Base-by-base conservation (phyloP, 352 stramenopile genomes). In the Pythium vanterpoolii region DNA sequence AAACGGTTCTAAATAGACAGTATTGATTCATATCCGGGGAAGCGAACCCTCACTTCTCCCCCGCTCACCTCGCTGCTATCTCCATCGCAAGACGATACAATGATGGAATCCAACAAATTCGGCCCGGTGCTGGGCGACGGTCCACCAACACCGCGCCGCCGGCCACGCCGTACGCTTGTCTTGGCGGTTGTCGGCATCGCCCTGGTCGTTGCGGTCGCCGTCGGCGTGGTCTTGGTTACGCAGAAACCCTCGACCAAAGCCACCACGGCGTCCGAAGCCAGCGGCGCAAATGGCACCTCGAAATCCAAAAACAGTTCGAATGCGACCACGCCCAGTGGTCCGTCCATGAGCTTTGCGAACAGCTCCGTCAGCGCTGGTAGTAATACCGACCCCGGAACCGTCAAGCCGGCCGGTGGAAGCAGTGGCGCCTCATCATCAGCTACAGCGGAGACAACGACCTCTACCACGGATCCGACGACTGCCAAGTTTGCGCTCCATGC, bases 401-500 rank as follows among this genome's bases (percentile, higher is more conserved):
- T 60, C 42, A 51, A 51, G 53, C 53, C 53, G n/a, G 28, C 24
- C 16, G 52, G 52, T 11, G 34, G 16, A 27, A 40, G 11, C 10
- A 28, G 21, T 36, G 18, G 28, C 10, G 28, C 21, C n/a, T 30
- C 27, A 34, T 9, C 52, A 47, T 45, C 18, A 24, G 6, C 26
- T 46, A n/a, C 43, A 27, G 13, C 21, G 9, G 33, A 56, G 33
- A 11, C 23, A 7, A 51, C 47, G 18, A 18, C 28, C 33, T 31
- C 44, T 3, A 62, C 46, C 30, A 47, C 16, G 8, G 60, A 62
- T 19, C 61, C 54, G n/a, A 53, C 42, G 0, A 59, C 49, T 8
- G 56, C 28, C 8, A 44, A 42, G 49, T 69, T 69, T 23, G 19
- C 42, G 30, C 55, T 69, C n/a, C 54, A 63, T 33, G 54, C 55